These are phyloP conservation scores for Phytophthora niederhauseri DNA, from an alignment of 352 stramenopile genomes.

Conservation along the genomic window DNA sequence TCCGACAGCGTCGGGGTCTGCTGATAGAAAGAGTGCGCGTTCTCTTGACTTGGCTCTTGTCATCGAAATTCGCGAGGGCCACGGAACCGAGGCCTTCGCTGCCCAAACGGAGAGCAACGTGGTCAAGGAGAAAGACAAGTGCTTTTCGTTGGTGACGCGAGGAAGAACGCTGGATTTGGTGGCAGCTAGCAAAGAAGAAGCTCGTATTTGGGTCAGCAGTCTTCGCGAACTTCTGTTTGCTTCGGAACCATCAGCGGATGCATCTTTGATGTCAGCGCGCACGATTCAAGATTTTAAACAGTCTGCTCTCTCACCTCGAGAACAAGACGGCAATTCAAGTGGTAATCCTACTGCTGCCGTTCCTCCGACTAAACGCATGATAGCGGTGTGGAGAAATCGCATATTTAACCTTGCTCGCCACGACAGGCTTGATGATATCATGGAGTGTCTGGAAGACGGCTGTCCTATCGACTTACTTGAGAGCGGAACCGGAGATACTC, in stretches of 20 bases:
- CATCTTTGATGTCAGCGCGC: slow-evolving; percentile 32
- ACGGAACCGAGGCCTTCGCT: slow-evolving; percentile 67
- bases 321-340: slow-evolving; percentile 6
- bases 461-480: slow-evolving; percentile 84
- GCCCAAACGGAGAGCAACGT: slow-evolving; percentile 49
- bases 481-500: slow-evolving; percentile 69
- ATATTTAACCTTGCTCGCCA: slow-evolving; percentile 68
- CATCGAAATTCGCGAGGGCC: slow-evolving; percentile 62
- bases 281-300: slow-evolving; percentile 58
- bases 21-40: slow-evolving; percentile 40
- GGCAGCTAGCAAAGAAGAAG: slow-evolving; percentile 82
- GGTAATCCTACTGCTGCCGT: slow-evolving; percentile 5
- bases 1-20: slow-evolving; percentile 45
- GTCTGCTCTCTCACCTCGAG: slow-evolving; percentile 45
- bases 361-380: slow-evolving; percentile 45
- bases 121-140: slow-evolving; percentile 53
- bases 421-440: slow-evolving; percentile 48
- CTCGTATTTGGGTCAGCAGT: slow-evolving; percentile 57
- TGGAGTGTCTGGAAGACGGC: slow-evolving; percentile 57
- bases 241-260: slow-evolving; percentile 6
- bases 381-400: slow-evolving; percentile 55
- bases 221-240: slow-evolving; percentile 53
- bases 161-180: slow-evolving; percentile 74
- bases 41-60: slow-evolving; percentile 54
- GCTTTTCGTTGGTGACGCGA: slow-evolving; percentile 74